Evolutionary conservation across 139 green algal species (phyloP), one percentile per base, ranked within the genome.

Genomic region (Haematococcus sp.): DNA sequence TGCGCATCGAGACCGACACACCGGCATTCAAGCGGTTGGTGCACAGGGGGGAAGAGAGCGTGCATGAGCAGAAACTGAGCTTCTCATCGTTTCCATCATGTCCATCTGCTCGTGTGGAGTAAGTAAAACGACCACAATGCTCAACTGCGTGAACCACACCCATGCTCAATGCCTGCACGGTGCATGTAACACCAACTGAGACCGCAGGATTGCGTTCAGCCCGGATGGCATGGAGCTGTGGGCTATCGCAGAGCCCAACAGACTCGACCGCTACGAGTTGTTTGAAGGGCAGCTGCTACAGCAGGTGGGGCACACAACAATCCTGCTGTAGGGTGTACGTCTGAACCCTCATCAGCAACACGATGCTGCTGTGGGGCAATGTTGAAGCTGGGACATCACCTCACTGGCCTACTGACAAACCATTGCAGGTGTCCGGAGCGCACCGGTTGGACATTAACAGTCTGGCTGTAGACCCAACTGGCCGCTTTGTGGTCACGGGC

Each of bases 1-100:
- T 87, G 76, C 79, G 84, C 35, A 77, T 90, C 19, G 76, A 88
- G 40, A 87, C 82, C 23, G 75, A 84, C 32, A 70, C 69, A 1
- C 3, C 68, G 13, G 23, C 68, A 1, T 84, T 77, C 69, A 74
- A 54, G 1, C 76, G 67, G 79, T 81, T 44, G 20, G 71, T 23
- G 40, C 7, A 19, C 7, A 11, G 7, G 7, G 40, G 7, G 40
- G 40, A 49, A 49, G 40, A 11, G 40, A n/a, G n/a, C n/a, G n/a
- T n/a, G n/a, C n/a, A n/a, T n/a, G n/a, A n/a, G n/a, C n/a, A n/a
- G n/a, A n/a, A n/a, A n/a, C n/a, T n/a, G n/a, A n/a, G n/a, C n/a
- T n/a, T n/a, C n/a, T n/a, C n/a, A n/a, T n/a, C n/a, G n/a, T n/a
- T n/a, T n/a, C n/a, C n/a, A n/a, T n/a, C n/a, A n/a, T n/a, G n/a